A percentile compares a stretch with the other conserved stretches of the same genome.
Conservation (phyloP, 805 yeast genomes). For the Candida montana region DNA sequence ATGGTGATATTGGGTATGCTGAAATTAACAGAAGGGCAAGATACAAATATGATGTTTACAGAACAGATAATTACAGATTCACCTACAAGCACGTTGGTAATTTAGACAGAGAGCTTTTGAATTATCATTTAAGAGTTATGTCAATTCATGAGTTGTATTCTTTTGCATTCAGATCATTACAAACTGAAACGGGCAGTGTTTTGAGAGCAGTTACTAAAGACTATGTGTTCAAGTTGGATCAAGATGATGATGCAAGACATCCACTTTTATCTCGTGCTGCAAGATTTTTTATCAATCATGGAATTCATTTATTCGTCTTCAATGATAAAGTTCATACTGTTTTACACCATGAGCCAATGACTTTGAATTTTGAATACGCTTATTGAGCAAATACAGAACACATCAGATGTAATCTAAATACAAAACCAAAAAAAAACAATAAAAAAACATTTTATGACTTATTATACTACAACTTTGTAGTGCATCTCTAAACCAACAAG, state of each 20-base stretch:
- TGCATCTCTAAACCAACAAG: no score
- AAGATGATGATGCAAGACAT: constrained; percentile 1
- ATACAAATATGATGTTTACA: background rate
- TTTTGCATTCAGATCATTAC: background rate
- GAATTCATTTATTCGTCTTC: background rate
- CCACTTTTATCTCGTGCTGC: background rate
- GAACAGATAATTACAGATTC: constrained; percentile 2
- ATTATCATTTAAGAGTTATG: constrained; percentile 1
- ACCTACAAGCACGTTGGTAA: constrained; percentile 8
- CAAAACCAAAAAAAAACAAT: no score
- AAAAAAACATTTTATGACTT: no score
- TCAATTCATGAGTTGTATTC: background rate
- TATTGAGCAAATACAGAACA: background rate
- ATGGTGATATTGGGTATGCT: constrained; percentile 6
- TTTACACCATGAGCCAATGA: constrained; percentile 2
- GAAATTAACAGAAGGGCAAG: constrained; percentile 2
- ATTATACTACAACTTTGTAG: no score
- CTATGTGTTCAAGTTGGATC: background rate
- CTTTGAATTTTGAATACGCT: constrained; percentile 1
- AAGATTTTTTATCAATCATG: background rate
- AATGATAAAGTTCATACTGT: background rate
- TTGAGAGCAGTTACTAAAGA: background rate
- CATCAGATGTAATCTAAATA: no score
- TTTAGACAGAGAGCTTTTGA: constrained; percentile 4
- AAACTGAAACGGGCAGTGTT: background rate